Base-by-base conservation (phyloP, 2,329 filamentous ascomycete genomes). In the Diplodia corticola region DNA sequence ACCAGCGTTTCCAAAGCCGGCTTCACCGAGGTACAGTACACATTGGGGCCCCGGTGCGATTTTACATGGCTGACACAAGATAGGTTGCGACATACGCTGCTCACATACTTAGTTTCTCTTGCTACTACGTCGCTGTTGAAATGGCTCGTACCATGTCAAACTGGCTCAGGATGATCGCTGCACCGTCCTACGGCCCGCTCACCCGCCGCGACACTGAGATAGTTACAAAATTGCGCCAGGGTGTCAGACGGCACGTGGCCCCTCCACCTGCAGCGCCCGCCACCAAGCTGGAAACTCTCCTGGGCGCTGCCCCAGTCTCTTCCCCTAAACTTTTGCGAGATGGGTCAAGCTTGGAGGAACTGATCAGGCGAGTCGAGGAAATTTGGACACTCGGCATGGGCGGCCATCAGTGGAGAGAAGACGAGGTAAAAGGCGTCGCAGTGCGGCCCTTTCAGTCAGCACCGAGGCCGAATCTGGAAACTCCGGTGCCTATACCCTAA, bases 21-120 rank as follows among this genome's bases (percentile, higher is more conserved):
- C 2, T 66, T 61, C 15, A 33, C 33, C 7, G 64, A 66, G 54
- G 64, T 66, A 33, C 26, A 20, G 6, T 33, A 3, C 46, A 22
- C 6, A 24, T 15, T n/a, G 22, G 28, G 5, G 12, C 35, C 33
- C n/a, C 1, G 10, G 15, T 17, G 28, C 2, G n/a, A 33, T 30
- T 30, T 24, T n/a, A 17, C 13, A 33, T 20, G 33, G 13, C 17
- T 28, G 28, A 13, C 7, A n/a, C 33, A 35, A 7, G n/a, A 17
- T 20, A 65, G 63, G 40, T 65, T 33, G 64, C 64, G 3, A 54
- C 46, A 17, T 61, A 66, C 28, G 64, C 64, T 10, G 33, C 55
- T 22, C 48, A 53, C 13, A 44, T 66, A 28, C 49, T 66, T 17
- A 44, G 48, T 20, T 33, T 63, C 6, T 61, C 64, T 0, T 37